Evolutionary conservation across 371 early-diverging fungal genomes (phyloP), one percentile per base, ranked within the genome.

Genomic region (Synchytrium microbalum): DNA sequence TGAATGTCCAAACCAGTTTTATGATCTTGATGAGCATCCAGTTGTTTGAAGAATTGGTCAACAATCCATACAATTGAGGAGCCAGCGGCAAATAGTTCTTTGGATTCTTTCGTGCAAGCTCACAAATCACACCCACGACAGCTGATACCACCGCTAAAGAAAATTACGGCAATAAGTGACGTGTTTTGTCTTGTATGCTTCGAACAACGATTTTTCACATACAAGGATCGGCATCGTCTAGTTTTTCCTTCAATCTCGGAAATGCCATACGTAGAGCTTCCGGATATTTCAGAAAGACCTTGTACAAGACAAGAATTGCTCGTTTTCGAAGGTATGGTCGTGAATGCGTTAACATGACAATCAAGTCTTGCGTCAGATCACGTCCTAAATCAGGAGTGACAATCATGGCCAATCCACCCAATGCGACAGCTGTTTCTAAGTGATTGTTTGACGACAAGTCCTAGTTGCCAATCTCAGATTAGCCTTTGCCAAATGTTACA

Each of bases 1-100:
- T 14, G 24, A 28, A 16, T 25, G 56, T 1, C 54, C 74, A 64
- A 81, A 89, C 92, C 78, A 97, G 76, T 74, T 97, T 97, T 66
- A 95, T 91, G 28, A 96, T 90, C 69, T 97, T 97, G 75, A 97
- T 96, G 27, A 94, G 81, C 91, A 95, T 94, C 98, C 96, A 97
- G 75, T 95, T 95, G 73, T 95, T 96, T 14, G 83, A 77, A 2
- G 92, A 88, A 14, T 88, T 86, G 0, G 90, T 94, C 62, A 97
- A 71, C 54, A 96, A 77, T 5, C 85, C 87, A 73, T 91, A 97
- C 1, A 97, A 79, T 54, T 92, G 91, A 19, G 98, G 98, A 1
- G 94, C 98, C 23, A 97, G 83, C 0, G 93, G 84, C 23, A 97
- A 77, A 72, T 95, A 97, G 64, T 87, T 90, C 62, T 84, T 86